Evolutionary conservation across 345 rosid species (phyloP), one percentile per base, ranked within the genome.

Genomic region (Lepidium didymum): DNA sequence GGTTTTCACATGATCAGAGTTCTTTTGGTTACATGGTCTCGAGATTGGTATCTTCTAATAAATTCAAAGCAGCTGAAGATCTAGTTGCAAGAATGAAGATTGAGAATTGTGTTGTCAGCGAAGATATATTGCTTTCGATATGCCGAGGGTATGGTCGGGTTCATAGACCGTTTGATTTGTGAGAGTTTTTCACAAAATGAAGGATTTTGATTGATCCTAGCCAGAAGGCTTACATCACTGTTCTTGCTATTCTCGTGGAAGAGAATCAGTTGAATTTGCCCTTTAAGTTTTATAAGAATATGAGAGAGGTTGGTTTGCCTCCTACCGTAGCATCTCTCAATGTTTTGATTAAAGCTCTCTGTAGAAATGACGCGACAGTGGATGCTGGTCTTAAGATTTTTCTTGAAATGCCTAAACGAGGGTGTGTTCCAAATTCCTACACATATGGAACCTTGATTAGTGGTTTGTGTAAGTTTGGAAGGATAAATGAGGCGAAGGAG

Each of bases 381-480:
- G 84, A 83, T 85, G 77, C 89, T 72, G 96, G 92, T 38, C 50
- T 91, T 60, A 77, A 55, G 85, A 89, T 91, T 61, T 94, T 91
- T 52, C 80, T 2, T 4, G 96, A 91, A 77, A 94, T 91, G 97
- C 87, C 95, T 1, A 77, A 75, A 47, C 85, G 82, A 2, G 87
- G 92, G 34, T 87, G 76, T 75, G 42, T 25, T 37, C 96, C 97
- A 0, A 97, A 94, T 84, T 81, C 87, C 0, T 94, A 91, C 78
- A 89, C 97, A 0, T 91, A 85, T 61, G 99, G 99, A 14, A 91
- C 99, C 31, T 75, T 94, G 78, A 84, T 94, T 43, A 91, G 85
- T 81, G 96, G 93, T 61, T 71, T 89, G 77, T 91, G 91, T 75
- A 84, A 80, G 67, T 76, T 78, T 31, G 88, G 91, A 15, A 87